Conservation (phyloP, 225 moss, liverwort and hornwort genomes). For the Asterella californica region DNA sequence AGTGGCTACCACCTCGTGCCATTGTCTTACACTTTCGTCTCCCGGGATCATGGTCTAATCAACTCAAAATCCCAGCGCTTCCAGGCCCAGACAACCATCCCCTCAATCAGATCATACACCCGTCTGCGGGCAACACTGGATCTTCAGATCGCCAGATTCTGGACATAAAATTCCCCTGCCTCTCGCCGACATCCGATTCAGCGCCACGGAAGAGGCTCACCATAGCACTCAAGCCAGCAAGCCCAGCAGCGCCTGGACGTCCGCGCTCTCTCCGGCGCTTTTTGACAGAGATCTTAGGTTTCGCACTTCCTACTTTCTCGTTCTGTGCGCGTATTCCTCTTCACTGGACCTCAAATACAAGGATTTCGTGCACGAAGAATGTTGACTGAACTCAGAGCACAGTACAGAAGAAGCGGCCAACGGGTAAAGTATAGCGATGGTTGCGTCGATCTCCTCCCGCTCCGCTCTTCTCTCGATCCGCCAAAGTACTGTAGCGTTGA, state of each 20-base stretch:
- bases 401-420: too few species aligned
- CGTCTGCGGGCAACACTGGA: not conserved
- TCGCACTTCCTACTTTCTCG: not conserved
- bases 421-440: too few species aligned
- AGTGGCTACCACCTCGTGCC: constrained; percentile 19
- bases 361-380: too few species aligned
- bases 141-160: not conserved
- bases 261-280: not conserved
- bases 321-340: not conserved
- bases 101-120: not conserved
- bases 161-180: not conserved
- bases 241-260: not conserved
- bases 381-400: too few species aligned
- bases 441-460: too few species aligned
- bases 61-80: not conserved
- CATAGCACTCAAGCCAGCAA: not conserved
- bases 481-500: too few species aligned
- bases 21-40: constrained; percentile 20
- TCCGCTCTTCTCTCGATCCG: too few species aligned
- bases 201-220: not conserved
- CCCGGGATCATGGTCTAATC: constrained; percentile 16
- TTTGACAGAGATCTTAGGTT: not conserved
- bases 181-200: not conserved
- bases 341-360: too few species aligned
- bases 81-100: not conserved